Base-by-base conservation (phyloP, 2,329 filamentous ascomycete species). In the Samsoniella hepiali region DNA sequence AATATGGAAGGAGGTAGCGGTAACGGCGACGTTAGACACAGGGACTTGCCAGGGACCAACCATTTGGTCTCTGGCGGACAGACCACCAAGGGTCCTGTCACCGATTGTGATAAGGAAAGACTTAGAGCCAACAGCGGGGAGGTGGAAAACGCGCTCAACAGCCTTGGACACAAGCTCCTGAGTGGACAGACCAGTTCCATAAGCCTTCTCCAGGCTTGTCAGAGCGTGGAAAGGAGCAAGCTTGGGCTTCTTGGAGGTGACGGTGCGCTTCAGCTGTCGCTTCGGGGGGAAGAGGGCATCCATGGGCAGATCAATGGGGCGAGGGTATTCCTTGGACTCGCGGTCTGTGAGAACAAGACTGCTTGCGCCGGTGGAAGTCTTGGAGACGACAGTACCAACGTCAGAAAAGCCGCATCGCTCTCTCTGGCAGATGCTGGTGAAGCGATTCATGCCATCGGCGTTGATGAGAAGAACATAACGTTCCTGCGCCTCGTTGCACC, bases 401-500 rank as follows among this genome's bases (percentile, higher is more conserved):
- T 96, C 88, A 0, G 94, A 98, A 77, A 91, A 98, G 32, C 91
- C 91, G 73, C 94, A 98, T 62, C 93, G 87, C 74, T 99, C 95
- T 73, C 95, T 86, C 66, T 79, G 79, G 73, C 85, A 88, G 63
- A 89, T 89, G 73, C 79, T 86, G 51, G 81, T 80, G 71, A 89
- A 99, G 81, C 77, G 88, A 70, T 94, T 93, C 71, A 98, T 84
- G 60, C 88, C 84, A 27, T 95, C 89, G 58, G 87, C 85, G 65
- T 93, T 92, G 66, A 99, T 87, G 9, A 96, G 88, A 70, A 99
- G 81, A 8, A 99, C 95, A 71, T 99, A 99, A 74, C 95, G 85
- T 77, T 99, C 95, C 74, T 99, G 95, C 0, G 95, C 92, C 75
- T 98, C 94, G 70, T 94, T 96, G 76, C 95, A 97, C 93, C 94